Percentiles rank a stretch among this genome's conserved stretches.
Conservation (phyloP, 2,329 filamentous ascomycete species). For the Rutstroemia sydowiana region DNA sequence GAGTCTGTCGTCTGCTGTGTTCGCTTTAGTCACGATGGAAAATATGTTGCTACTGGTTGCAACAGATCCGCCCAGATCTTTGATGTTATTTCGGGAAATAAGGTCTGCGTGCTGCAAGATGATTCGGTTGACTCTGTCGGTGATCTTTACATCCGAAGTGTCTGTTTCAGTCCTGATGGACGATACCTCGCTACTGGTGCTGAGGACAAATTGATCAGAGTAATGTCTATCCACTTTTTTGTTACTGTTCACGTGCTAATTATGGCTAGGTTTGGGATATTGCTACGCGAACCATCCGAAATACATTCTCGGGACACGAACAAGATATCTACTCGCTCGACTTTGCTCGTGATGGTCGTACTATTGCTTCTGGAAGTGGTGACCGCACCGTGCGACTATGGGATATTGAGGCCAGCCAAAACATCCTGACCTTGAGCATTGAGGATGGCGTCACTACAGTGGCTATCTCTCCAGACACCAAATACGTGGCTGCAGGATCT, state of each 20-base stretch:
- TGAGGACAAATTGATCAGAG: constrained; percentile 93
- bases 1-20: constrained; percentile 98
- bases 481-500: constrained; percentile 88
- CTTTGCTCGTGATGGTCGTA: constrained; percentile 86
- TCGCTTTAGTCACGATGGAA: constrained; percentile 89
- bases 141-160: constrained; percentile 93
- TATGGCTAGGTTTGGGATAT: constrained; percentile 87
- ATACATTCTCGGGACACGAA: constrained; percentile 93
- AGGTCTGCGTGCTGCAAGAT: constrained; percentile 85
- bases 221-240: constrained; percentile 41
- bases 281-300: constrained; percentile 70
- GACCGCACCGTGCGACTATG: constrained; percentile 92
- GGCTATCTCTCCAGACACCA: constrained; percentile 90
- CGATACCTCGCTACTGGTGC: constrained; percentile 91
- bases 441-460: constrained; percentile 97
- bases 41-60: constrained; percentile 93
- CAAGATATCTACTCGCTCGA: constrained; percentile 98
- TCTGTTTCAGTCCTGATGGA: constrained; percentile 97
- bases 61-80: constrained; percentile 99
- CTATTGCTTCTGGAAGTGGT: constrained; percentile 91
- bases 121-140: constrained; percentile 79
- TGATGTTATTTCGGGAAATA: constrained; percentile 79
- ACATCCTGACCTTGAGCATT: constrained; percentile 79
- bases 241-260: constrained; percentile 13
- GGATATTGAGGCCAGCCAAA: constrained; percentile 82